phyloP scores from a whole-genome alignment of 768 basidiomycete species.

The Trametes cubensis region DNA sequence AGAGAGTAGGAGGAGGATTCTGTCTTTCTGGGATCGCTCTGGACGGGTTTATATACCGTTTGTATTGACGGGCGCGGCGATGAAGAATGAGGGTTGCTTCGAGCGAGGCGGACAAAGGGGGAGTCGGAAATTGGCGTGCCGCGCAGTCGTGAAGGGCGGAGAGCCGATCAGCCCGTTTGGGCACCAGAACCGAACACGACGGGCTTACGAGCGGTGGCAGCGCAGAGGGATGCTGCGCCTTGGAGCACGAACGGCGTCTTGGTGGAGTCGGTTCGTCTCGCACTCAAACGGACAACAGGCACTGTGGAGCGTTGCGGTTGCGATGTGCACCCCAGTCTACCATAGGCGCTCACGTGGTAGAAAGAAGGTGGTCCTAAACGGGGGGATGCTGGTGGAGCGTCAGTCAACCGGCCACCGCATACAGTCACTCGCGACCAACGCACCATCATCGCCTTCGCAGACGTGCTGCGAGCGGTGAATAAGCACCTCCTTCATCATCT shows the following conservation, averaged over 20 bases:
- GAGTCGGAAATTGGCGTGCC: not conserved
- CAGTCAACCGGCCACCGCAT: not conserved
- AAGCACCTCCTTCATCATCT: no score
- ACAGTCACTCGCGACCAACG: not conserved
- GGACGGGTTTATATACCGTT: constrained; percentile 4
- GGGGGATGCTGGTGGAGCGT: constrained; percentile 1
- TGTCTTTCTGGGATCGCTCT: no score
- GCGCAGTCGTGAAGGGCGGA: constrained; percentile 10
- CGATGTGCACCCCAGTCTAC: constrained; percentile 6
- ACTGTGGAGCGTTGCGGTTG: constrained; percentile 14
- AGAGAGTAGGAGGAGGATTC: not conserved
- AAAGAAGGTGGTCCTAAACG: not conserved
- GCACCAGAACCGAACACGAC: not conserved
- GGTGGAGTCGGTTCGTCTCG: constrained; percentile 14
- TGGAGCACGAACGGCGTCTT: not conserved
- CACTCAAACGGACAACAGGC: not conserved
- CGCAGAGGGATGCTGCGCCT: not conserved
- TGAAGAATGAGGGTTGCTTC: constrained; percentile 10
- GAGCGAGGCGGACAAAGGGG: not conserved
- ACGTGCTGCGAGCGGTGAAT: not conserved
- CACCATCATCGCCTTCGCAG: constrained; percentile 10
- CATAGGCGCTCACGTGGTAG: not conserved
- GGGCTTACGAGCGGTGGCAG: no score
- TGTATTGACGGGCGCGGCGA: not conserved
- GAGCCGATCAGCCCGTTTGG: not conserved